Evolutionary conservation across 2,329 filamentous ascomycete species (phyloP), one percentile per base, ranked within the genome.

Genomic region (Nemania diffusa): DNA sequence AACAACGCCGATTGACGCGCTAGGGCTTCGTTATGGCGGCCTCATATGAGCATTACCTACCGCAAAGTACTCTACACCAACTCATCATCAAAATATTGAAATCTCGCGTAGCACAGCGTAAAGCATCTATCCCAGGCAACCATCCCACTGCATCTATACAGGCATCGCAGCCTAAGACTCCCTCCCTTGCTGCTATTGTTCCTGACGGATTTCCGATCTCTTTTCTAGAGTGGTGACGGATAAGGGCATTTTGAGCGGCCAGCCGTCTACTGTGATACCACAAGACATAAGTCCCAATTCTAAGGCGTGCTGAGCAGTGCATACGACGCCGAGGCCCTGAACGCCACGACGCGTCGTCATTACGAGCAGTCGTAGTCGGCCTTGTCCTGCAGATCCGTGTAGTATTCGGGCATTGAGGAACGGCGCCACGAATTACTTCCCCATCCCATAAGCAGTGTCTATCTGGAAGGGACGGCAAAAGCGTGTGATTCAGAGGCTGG

Each of bases 281-380:
- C 61, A 17, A 55, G 27, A 34, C 57, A 32, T 57, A 46, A 37
- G 34, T 7, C 15, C 27, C 13, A 8, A 3, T 58, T n/a, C 20
- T 34, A 58, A 51, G 48, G 26, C 44, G 7, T 24, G 11, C 20
- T 46, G n/a, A n/a, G n/a, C n/a, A 22, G 3, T 2, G n/a, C 8
- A 37, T 24, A 40, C 44, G 42, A n/a, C 24, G 11, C 50, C 29
- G 13, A 32, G 5, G 29, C 22, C 24, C 20, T 20, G 15, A 48
- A 52, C 50, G 15, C 53, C 42, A 60, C 63, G 37, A 63, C 58
- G 56, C 63, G 53, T 57, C 50, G 22, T 59, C 51, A 62, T 44
- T 69, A 62, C 64, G 64, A 67, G 58, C 62, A 20, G 53, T 42
- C 42, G 63, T 65, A 27, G 27, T 60, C 24, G 27, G n/a, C 50